Evolutionary conservation across 179 eudicot species (phyloP).

Genomic region (Amaranthus tricolor): DNA sequence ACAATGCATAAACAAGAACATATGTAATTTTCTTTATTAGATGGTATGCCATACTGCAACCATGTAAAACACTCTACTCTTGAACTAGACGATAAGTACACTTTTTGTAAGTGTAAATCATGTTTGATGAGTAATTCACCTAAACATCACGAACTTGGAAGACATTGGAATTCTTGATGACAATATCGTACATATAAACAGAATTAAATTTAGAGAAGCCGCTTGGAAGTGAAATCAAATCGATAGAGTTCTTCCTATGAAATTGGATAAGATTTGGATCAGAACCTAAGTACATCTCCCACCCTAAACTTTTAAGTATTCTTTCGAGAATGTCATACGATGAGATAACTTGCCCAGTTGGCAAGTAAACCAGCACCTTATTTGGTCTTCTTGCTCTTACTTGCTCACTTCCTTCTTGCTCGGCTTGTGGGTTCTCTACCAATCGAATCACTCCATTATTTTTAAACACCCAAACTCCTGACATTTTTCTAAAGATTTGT

Average conservation of each 20-base stretch:
- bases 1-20: too few relatives aligned
- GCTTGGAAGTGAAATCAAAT: slow-evolving; percentile 33
- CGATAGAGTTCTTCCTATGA: slow-evolving; percentile 31
- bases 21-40: too few relatives aligned
- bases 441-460: too few relatives aligned
- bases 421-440: too few relatives aligned
- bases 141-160: slow-evolving; percentile 37
- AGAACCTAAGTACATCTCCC: slow-evolving; percentile 35
- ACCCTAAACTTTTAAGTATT: slow-evolving; percentile 27
- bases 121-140: not conserved
- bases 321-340: slow-evolving; percentile 28
- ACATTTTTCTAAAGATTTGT: not conserved
- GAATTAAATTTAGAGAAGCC: slow-evolving; percentile 34
- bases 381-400: too few relatives aligned
- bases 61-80: too few relatives aligned
- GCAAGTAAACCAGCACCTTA: slow-evolving; percentile 31
- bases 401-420: too few relatives aligned
- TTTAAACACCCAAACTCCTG: too few relatives aligned
- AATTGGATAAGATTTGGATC: slow-evolving; percentile 33
- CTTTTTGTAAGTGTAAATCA: too few relatives aligned
- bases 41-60: too few relatives aligned
- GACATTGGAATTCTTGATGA: slow-evolving; percentile 32
- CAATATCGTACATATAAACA: slow-evolving; percentile 37
- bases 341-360: slow-evolving; percentile 26
- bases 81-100: too few relatives aligned